Evolutionary conservation across 1,139 yeast species (phyloP).

Genomic region (Geotrichum fermentans): DNA sequence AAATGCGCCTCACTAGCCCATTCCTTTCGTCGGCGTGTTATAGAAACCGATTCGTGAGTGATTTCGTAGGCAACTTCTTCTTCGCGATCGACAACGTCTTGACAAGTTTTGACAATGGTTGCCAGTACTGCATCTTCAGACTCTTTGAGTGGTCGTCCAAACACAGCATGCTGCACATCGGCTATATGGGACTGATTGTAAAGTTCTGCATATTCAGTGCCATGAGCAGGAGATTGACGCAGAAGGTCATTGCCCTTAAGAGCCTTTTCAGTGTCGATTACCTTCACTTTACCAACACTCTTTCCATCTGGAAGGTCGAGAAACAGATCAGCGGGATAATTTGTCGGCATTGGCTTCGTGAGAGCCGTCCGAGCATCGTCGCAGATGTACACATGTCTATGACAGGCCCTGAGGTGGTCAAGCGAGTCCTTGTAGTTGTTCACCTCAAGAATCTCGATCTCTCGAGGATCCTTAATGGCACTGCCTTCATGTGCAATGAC

Average conservation of each 20-base stretch:
- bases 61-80: constrained; percentile 24
- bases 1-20: constrained; percentile 40
- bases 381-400: constrained; percentile 31
- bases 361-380: constrained; percentile 25
- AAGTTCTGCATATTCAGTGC: constrained; percentile 27
- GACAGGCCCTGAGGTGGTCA: constrained; percentile 32
- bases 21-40: constrained; percentile 28
- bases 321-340: constrained; percentile 27
- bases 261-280: constrained; percentile 28
- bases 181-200: constrained; percentile 29
- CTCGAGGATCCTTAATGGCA: constrained; percentile 5
- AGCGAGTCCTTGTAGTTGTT: constrained; percentile 32
- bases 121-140: constrained; percentile 10
- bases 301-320: constrained; percentile 25
- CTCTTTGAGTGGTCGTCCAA: constrained; percentile 19
- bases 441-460: constrained; percentile 27
- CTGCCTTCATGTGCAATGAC: constrained; percentile 12
- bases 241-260: constrained; percentile 30
- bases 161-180: constrained; percentile 26
- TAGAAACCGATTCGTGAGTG: constrained; percentile 27
- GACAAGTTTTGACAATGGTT: constrained; percentile 33
- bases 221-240: constrained; percentile 32
- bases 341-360: constrained; percentile 21
- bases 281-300: constrained; percentile 5
- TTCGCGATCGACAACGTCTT: constrained; percentile 25